A percentile compares a stretch with the other conserved stretches of the same genome.
Conservation (phyloP, 164 flowering plant species). For the Warburgia ugandensis region DNA sequence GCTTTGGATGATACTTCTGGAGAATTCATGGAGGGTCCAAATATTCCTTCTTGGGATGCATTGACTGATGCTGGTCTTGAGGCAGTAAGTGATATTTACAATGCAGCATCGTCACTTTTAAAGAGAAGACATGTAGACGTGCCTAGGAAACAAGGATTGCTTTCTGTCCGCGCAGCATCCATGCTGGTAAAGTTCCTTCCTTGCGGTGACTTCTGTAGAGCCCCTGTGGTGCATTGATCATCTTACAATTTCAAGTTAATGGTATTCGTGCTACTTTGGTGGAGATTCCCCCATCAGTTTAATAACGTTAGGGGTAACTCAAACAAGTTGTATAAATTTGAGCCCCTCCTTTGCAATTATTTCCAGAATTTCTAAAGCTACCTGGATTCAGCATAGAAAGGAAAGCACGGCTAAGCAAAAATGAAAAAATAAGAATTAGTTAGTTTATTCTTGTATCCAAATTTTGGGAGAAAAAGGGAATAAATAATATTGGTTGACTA, state of each 20-base stretch:
- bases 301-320: no score
- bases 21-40: slow-evolving; percentile 15
- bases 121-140: slow-evolving; percentile 30
- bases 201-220: neutral
- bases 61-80: slow-evolving; percentile 42
- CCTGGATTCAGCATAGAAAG: no score
- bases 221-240: slow-evolving; percentile 5
- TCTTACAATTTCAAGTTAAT: neutral
- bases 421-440: no score
- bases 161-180: slow-evolving; percentile 84
- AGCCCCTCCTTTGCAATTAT: no score
- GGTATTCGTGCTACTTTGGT: neutral
- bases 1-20: slow-evolving; percentile 20
- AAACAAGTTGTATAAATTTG: no score
- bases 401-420: no score
- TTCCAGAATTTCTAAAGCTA: no score
- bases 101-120: slow-evolving; percentile 30
- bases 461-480: no score
- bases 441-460: no score
- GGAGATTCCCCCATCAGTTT: no score
- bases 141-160: slow-evolving; percentile 58
- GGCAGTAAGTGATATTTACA: slow-evolving; percentile 35
- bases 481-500: no score
- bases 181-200: slow-evolving; percentile 66
- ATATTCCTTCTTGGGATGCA: slow-evolving; percentile 34